Evolutionary conservation across 257 asterid genomes (phyloP), one percentile per base, ranked within the genome.

Genomic region (Ilex asprella): DNA sequence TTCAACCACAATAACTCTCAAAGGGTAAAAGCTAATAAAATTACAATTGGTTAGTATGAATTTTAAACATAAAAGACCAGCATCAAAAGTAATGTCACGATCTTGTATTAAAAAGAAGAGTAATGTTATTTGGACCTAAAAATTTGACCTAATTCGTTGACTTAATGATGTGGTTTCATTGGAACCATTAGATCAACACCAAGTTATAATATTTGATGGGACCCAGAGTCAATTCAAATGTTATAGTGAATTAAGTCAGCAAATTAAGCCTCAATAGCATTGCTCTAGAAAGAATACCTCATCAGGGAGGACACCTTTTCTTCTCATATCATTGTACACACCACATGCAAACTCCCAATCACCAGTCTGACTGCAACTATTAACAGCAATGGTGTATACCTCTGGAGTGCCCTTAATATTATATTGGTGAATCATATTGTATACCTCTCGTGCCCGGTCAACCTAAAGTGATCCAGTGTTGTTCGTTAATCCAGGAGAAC

Each of bases 291-390:
- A 58, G 57, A 73, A 59, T 82, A 92, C 99, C 99, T 92, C 99
- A 73, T 92, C 99, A 64, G 99, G 99, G 29, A 80, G 71, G 61
- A 87, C 89, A 58, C 89, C 91, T 77, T 84, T 86, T 63, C 66
- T 81, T 57, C 75, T 82, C 99, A 92, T 92, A 78, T 86, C 99
- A 76, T 78, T 78, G 63, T 86, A 92, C 68, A 92, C 79, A 49
- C 82, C 67, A 75, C 88, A 78, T 47, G 99, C 99, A 44, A 89
- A 85, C 61, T 89, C 96, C 99, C 99, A 92, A 73, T 85, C 95
- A 68, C 93, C 95, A 72, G 75, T 80, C 66, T 81, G 94, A 66
- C 96, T 86, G 78, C 97, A 92, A 85, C 96, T 78, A 77, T 92
- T 89, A 49, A 92, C 84, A 68, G 99, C 99, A 73, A 92, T 89